Evolutionary conservation across 768 basidiomycete species (phyloP), one percentile per base, ranked within the genome.

Genomic region (Suillus clintonianus): DNA sequence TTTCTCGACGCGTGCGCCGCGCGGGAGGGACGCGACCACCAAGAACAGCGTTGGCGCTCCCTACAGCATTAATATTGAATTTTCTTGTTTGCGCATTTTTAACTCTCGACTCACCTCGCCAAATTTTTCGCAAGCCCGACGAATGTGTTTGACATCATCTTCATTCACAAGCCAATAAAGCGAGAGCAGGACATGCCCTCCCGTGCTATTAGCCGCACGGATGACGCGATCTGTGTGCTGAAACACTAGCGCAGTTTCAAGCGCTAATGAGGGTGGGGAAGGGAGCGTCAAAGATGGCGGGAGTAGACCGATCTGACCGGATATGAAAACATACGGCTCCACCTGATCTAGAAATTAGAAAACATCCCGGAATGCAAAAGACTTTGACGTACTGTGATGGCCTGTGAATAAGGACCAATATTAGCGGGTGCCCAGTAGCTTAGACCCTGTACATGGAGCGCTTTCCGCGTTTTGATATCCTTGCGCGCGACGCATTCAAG

Each of bases 361-460:
- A 61, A 27, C 32, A 57, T 15, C 53, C 27, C 39, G 27, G 13
- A 54, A n/a, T 15, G 11, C 47, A n/a, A 39, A 62, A 37, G 30
- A 30, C 17, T 59, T 6, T 48, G 60, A 78, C 87, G 69, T 60
- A 96, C 97, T 59, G 83, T 81, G 67, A 98, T 86, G 2, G 94
- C 91, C 77, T 99, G 97, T 5, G 95, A 97, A 76, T 99, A 99
- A 5, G 97, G 97, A 0, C 97, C 97, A 61, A 99, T 99, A 74
- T 99, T 99, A 11, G 97, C 97, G 14, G 97, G 95, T 32, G 96
- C 97, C 97, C 97, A 99, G 72, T 99, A 98, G 75, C 97, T 98
- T 65, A 98, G 71, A 10, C 95, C 85, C 76, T 99, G 97, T 2
- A 99, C 97, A 72, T 99, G 97, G 51, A 99, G 81, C 0, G 93